phyloP scores from a whole-genome alignment of 192 early-diverging fungal species.

The Gaertneriomyces sp. region DNA sequence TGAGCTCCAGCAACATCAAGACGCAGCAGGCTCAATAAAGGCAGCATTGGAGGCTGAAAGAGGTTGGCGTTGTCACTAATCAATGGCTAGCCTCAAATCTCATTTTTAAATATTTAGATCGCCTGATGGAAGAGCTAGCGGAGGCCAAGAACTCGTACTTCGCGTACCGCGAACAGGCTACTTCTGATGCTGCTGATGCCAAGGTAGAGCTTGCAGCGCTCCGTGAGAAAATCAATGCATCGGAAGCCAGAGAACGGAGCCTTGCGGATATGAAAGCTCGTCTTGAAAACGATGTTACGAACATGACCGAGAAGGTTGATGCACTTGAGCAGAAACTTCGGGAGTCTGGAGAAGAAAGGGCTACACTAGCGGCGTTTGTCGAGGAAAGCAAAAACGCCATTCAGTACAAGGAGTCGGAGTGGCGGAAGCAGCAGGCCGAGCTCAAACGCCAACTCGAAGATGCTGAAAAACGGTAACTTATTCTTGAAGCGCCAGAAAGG shows the following conservation, averaged over 20 bases:
- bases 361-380: not conserved
- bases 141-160: not conserved
- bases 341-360: not conserved
- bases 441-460: constrained; percentile 4
- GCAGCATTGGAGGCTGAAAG: no score
- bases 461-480: constrained; percentile 1
- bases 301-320: not conserved
- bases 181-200: not conserved
- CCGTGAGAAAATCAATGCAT: constrained; percentile 5
- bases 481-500: not conserved
- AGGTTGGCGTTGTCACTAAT: no score
- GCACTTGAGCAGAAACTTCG: not conserved
- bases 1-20: not conserved
- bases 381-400: constrained; percentile 3
- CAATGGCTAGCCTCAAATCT: no score
- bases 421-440: not conserved
- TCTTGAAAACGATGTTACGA: constrained; percentile 7
- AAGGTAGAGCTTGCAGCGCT: constrained; percentile 2
- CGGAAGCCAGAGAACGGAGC: not conserved
- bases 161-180: not conserved
- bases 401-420: constrained; percentile 9
- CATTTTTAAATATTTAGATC: not conserved
- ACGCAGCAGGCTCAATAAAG: not conserved
- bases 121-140: not conserved
- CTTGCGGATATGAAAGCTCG: not conserved